These are phyloP conservation scores for Craterostigma plantagineum DNA, from an alignment of 257 asterid genomes.

Conservation along the genomic window DNA sequence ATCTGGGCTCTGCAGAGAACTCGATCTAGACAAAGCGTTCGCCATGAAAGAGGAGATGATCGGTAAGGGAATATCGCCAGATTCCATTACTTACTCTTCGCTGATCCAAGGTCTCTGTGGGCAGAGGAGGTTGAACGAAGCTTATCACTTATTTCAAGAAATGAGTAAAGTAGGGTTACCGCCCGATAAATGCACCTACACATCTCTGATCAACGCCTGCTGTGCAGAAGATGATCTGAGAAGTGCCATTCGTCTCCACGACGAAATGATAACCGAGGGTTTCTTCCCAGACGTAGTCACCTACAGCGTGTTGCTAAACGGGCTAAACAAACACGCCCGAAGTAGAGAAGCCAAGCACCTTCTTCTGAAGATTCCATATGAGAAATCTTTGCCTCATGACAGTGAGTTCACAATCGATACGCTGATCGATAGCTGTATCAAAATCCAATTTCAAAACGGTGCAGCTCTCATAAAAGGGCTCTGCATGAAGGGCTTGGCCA, in stretches of 20 bases:
- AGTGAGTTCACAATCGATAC: conserved; percentile 27
- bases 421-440: conserved; percentile 56
- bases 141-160: conserved; percentile 49
- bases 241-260: conserved; percentile 45
- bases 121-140: conserved; percentile 42
- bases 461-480: conserved; percentile 62
- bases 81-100: conserved; percentile 60
- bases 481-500: conserved; percentile 83
- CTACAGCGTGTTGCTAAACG: conserved; percentile 69
- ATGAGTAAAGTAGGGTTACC: conserved; percentile 40
- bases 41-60: conserved; percentile 47
- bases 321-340: conserved; percentile 54
- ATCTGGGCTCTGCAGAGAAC: conserved; percentile 42
- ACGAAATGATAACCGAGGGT: conserved; percentile 61
- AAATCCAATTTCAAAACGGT: conserved; percentile 28
- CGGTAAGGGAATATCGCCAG: conserved; percentile 46
- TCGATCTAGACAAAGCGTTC: conserved; percentile 55
- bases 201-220: conserved; percentile 58
- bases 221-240: conserved; percentile 47
- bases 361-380: conserved; percentile 47
- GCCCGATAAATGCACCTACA: conserved; percentile 72
- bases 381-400: conserved; percentile 40
- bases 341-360: conserved; percentile 60
- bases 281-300: conserved; percentile 70
- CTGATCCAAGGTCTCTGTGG: conserved; percentile 72